Evolutionary conservation across 2,329 filamentous ascomycete species (phyloP).

Genomic region (Aspergillus calidoustus): DNA sequence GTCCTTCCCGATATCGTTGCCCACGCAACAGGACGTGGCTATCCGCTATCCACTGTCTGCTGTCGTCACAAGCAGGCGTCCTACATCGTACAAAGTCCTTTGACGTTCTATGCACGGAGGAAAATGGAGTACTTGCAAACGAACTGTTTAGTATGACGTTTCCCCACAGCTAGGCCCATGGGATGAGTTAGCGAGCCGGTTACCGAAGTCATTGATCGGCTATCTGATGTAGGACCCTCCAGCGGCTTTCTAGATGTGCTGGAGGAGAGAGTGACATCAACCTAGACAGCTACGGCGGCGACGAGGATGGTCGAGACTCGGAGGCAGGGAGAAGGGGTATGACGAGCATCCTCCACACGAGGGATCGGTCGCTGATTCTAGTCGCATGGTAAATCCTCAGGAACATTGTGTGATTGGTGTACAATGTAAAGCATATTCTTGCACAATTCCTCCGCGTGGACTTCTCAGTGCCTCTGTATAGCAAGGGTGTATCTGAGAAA

Average conservation of each 20-base stretch:
- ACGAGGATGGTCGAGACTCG: not conserved
- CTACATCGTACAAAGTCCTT: not conserved
- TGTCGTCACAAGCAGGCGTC: not conserved
- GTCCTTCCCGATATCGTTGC: not conserved
- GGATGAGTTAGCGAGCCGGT: not conserved
- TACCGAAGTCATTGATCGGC: not conserved
- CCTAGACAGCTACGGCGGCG: not conserved
- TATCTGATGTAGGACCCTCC: not conserved
- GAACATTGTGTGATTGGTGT: not conserved
- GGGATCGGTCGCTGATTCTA: not conserved
- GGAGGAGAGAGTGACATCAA: not conserved
- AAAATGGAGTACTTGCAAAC: not conserved
- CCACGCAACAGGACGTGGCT: not conserved
- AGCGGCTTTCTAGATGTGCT: not conserved
- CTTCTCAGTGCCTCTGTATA: not conserved
- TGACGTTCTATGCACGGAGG: not conserved
- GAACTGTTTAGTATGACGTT: not conserved
- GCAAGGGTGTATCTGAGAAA: not conserved
- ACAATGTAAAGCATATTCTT: not conserved
- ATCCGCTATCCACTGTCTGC: not conserved
- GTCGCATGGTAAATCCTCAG: not conserved
- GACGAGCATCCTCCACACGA: not conserved
- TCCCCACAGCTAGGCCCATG: not conserved
- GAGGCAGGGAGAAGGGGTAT: not conserved
- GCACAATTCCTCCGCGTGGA: not conserved